A percentile compares a stretch with the other conserved stretches of the same genome.
These are phyloP conservation scores for Akebia trifoliata DNA, from an alignment of 164 flowering plant genomes.

Conservation along the genomic window DNA sequence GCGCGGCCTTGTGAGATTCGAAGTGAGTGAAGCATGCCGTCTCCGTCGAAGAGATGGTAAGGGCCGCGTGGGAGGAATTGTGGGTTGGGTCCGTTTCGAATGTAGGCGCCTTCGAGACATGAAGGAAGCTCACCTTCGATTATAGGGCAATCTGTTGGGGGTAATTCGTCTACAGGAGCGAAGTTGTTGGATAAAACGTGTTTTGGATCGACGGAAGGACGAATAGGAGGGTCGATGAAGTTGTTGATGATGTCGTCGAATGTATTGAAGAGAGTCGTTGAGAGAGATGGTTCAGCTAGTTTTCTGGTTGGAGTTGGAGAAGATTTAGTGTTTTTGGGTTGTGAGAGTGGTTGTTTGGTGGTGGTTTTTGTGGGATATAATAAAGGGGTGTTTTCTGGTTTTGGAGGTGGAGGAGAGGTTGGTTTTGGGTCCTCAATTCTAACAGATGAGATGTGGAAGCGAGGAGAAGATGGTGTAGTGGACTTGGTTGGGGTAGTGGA, in stretches of 20 bases:
- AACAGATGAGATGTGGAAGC: neutral
- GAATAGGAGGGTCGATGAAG: constrained; percentile 56
- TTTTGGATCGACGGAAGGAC: constrained; percentile 53
- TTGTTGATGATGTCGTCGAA: constrained; percentile 57
- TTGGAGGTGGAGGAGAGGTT: constrained; percentile 3
- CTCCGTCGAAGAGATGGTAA: constrained; percentile 83
- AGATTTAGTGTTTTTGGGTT: neutral
- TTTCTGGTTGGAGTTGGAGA: neutral
- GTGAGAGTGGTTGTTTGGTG: neutral
- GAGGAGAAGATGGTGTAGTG: neutral
- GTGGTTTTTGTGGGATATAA: too few species aligned
- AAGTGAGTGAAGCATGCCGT: constrained; percentile 84
- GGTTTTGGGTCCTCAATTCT: neutral
- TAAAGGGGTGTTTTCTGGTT: too few species aligned
- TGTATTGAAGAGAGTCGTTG: constrained; percentile 30
- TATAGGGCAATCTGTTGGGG: constrained; percentile 62
- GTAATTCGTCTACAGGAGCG: constrained; percentile 75
- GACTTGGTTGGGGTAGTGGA: neutral
- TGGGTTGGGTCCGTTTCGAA: constrained; percentile 86
- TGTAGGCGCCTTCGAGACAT: constrained; percentile 70
- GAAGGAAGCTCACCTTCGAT: constrained; percentile 52
- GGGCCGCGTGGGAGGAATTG: constrained; percentile 78
- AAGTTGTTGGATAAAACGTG: constrained; percentile 60
- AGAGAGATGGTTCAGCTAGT: constrained; percentile 18
- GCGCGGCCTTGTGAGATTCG: constrained; percentile 52